Evolutionary conservation across 805 yeast genomes (phyloP), one percentile per base, ranked within the genome.

Genomic region (Priceomyces carsonii): DNA sequence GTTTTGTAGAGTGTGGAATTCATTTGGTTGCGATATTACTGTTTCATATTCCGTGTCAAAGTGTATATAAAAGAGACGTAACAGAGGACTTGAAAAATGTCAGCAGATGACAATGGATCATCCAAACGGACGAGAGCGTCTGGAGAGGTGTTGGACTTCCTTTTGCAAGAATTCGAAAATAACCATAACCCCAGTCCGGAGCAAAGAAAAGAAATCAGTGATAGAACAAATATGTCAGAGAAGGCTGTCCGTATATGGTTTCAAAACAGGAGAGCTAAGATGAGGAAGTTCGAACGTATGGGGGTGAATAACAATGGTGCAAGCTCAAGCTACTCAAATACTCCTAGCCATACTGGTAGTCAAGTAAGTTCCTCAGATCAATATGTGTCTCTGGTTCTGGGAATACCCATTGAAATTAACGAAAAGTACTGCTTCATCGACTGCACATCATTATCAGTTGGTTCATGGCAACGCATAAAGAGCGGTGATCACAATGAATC

Each of bases 171-270:
- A 53, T 89, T 86, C 54, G 75, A 73, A 33, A 66, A 63, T 33
- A 85, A 85, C 46, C 83, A 86, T 19, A 85, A 83, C 46, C 96
- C 96, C 0, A 69, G 78, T 19, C 79, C 90, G 0, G 82, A 82
- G 26, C 74, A 75, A 37, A 66, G 96, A 26, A 81, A 81, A 50
- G 74, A 70, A 19, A 79, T 89, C 24, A 79, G 93, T 25, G 78
- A 73, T 2, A 71, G 72, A 41, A 85, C 95, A 1, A 85, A 82
- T 13, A 82, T 88, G 85, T 77, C 89, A 9, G 96, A 89, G 49
- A 75, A 93, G 43, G 86, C 90, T 9, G 95, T 89, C 2, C 72
- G 95, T 36, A 89, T 89, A 27, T 89, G 96, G 96, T 89, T 87
- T 52, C 97, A 89, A 58, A 88, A 88, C 55, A 68, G 90, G 48